Conservation (phyloP, 1,284 basidiomycete genomes). For the Tilletia setariae region DNA sequence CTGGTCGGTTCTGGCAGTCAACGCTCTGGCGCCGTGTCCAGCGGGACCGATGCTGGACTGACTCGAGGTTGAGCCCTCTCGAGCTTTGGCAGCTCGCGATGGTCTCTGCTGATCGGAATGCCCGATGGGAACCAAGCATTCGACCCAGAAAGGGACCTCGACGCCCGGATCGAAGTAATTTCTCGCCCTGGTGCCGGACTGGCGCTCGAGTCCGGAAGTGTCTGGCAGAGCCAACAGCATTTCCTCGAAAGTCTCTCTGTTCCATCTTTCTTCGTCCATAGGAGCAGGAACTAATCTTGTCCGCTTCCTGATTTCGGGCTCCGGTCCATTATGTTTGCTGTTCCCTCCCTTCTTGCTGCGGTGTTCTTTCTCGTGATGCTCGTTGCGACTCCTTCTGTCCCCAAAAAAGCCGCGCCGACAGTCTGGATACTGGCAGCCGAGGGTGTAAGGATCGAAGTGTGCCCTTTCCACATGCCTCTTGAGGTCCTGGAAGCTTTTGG, state of each 20-base stretch:
- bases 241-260: too few species aligned
- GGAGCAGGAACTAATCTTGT: too few species aligned
- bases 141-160: constrained; percentile 6
- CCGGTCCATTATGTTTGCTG: too few species aligned
- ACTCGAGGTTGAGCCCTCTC: background rate
- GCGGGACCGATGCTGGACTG: background rate
- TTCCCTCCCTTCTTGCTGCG: background rate
- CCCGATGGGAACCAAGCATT: background rate
- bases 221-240: too few species aligned
- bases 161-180: background rate
- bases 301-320: too few species aligned
- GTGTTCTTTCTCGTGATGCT: background rate
- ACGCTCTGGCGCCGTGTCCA: background rate
- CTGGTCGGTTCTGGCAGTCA: background rate
- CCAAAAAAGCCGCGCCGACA: background rate
- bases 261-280: too few species aligned
- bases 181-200: too few species aligned
- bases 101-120: background rate
- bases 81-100: background rate
- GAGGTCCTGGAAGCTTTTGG: background rate
- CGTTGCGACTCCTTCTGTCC: background rate
- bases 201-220: too few species aligned
- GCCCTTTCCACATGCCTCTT: background rate
- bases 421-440: background rate
- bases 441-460: background rate